phyloP scores from a whole-genome alignment of 2,329 filamentous ascomycete species.

The Elsinoe batatas region DNA sequence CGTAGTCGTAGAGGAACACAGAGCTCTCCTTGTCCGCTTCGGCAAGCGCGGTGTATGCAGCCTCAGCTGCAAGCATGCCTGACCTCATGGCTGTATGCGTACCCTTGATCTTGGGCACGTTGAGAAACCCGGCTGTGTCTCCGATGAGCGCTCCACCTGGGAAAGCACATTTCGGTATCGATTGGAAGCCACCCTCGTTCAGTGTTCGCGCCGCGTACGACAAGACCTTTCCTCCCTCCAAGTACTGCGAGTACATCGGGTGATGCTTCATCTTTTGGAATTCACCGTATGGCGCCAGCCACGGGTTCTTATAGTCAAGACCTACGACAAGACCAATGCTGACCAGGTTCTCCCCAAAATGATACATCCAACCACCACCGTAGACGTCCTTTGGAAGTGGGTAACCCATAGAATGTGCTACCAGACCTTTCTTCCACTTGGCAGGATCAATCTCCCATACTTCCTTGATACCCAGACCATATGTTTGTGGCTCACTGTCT shows the following conservation, averaged over 20 bases:
- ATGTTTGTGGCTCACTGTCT: constrained; percentile 89
- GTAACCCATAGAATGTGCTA: constrained; percentile 87
- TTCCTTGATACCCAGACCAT: constrained; percentile 89
- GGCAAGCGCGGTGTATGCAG: constrained; percentile 67
- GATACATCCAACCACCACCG: constrained; percentile 98
- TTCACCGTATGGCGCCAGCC: constrained; percentile 88
- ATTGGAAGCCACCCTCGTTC: constrained; percentile 93
- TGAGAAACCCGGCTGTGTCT: constrained; percentile 92
- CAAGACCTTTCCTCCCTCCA: constrained; percentile 96
- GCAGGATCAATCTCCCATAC: constrained; percentile 93
- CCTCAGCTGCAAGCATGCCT: constrained; percentile 91
- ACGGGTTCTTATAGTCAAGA: constrained; percentile 92
- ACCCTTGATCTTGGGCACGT: constrained; percentile 97
- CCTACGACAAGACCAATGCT: constrained; percentile 85
- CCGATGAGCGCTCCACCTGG: constrained; percentile 92
- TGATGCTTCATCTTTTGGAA: constrained; percentile 99
- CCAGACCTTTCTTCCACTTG: constrained; percentile 78
- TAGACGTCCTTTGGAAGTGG: constrained; percentile 83
- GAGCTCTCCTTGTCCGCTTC: constrained; percentile 48
- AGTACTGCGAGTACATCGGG: constrained; percentile 71
- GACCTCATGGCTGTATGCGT: constrained; percentile 97
- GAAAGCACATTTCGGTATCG: constrained; percentile 93
- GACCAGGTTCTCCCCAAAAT: constrained; percentile 96
- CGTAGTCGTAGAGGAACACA: constrained; percentile 90
- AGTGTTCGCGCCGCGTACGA: constrained; percentile 89